These are phyloP conservation scores for Boletus vermiculosoides DNA, from an alignment of 768 basidiomycete species.

Conservation along the genomic window DNA sequence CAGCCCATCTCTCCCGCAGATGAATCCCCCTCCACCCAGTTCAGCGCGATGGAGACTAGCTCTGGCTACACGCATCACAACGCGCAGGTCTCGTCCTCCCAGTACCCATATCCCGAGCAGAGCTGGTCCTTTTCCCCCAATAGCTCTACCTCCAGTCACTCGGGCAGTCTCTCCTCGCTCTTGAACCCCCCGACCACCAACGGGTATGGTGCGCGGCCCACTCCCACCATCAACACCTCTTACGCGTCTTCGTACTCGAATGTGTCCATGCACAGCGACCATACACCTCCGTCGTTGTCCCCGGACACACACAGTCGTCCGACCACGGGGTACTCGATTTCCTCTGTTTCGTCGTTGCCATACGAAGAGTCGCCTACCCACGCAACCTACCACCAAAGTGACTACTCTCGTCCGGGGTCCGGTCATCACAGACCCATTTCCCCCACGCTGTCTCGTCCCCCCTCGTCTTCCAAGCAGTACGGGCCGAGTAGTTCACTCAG, in stretches of 20 bases:
- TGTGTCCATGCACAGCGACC: constrained; percentile 65
- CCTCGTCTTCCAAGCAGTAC: constrained; percentile 61
- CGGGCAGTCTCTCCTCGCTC: constrained; percentile 73
- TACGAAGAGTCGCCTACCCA: constrained; percentile 57
- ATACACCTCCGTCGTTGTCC: constrained; percentile 69
- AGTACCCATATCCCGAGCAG: constrained; percentile 65
- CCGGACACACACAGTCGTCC: constrained; percentile 74
- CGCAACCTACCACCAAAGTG: constrained; percentile 40
- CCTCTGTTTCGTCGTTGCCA: constrained; percentile 73
- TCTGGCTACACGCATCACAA: constrained; percentile 33
- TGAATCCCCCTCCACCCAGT: constrained; percentile 56
- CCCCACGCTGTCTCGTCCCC: constrained; percentile 65
- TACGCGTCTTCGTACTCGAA: constrained; percentile 67
- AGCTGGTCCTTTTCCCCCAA: constrained; percentile 52
- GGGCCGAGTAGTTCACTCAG: constrained; percentile 53
- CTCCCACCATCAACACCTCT: constrained; percentile 70
- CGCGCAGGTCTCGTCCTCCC: constrained; percentile 45
- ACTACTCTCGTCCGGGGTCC: constrained; percentile 74
- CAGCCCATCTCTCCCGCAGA: constrained; percentile 71
- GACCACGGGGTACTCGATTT: constrained; percentile 82
- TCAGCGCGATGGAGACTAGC: constrained; percentile 39
- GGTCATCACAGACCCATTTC: constrained; percentile 65
- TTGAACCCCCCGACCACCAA: constrained; percentile 61
- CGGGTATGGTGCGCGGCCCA: constrained; percentile 49
- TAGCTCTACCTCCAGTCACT: constrained; percentile 59